A percentile compares a stretch with the other conserved stretches of the same genome.
Evolutionary conservation across 2,329 filamentous ascomycete species (phyloP).

Genomic region (Davidsoniella virescens): DNA sequence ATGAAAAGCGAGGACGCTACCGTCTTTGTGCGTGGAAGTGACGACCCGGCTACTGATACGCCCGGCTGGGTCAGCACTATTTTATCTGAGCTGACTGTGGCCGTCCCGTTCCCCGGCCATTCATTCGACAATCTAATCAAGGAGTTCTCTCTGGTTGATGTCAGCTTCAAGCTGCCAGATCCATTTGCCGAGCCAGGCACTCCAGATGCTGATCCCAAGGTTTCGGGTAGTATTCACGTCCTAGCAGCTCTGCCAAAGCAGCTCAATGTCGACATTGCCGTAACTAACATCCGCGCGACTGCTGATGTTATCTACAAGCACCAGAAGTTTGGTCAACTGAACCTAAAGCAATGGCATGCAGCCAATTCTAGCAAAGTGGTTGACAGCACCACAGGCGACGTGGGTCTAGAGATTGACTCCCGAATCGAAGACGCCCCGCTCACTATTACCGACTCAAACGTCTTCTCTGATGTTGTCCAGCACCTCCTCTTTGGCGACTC

Average conservation of each 20-base stretch:
- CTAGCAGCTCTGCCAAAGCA: constrained; percentile 65
- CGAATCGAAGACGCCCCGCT: constrained; percentile 64
- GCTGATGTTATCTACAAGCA: constrained; percentile 68
- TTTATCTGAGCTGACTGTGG: constrained; percentile 65
- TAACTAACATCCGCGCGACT: constrained; percentile 58
- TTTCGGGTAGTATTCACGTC: constrained; percentile 72
- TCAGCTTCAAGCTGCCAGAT: constrained; percentile 72
- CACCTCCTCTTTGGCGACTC: constrained; percentile 59
- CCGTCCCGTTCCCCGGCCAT: constrained; percentile 67
- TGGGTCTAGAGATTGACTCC: constrained; percentile 57
- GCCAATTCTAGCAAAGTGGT: constrained; percentile 63
- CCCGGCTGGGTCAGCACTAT: constrained; percentile 73
- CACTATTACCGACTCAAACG: constrained; percentile 60
- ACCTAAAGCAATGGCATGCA: constrained; percentile 66
- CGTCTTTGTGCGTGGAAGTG: constrained; percentile 68
- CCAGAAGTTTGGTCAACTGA: constrained; percentile 63
- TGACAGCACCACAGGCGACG: constrained; percentile 33
- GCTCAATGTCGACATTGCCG: constrained; percentile 71
- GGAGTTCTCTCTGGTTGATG: constrained; percentile 73
- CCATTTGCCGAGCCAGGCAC: constrained; percentile 60
- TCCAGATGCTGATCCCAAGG: constrained; percentile 55
- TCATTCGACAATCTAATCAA: constrained; percentile 70
- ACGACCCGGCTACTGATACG: constrained; percentile 43
- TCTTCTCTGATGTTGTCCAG: constrained; percentile 70
- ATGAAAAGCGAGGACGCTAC: constrained; percentile 64